Percentiles rank a stretch among this genome's conserved stretches.
phyloP scores from a whole-genome alignment of 2,329 filamentous ascomycete genomes.

The Monosporascus sp. region DNA sequence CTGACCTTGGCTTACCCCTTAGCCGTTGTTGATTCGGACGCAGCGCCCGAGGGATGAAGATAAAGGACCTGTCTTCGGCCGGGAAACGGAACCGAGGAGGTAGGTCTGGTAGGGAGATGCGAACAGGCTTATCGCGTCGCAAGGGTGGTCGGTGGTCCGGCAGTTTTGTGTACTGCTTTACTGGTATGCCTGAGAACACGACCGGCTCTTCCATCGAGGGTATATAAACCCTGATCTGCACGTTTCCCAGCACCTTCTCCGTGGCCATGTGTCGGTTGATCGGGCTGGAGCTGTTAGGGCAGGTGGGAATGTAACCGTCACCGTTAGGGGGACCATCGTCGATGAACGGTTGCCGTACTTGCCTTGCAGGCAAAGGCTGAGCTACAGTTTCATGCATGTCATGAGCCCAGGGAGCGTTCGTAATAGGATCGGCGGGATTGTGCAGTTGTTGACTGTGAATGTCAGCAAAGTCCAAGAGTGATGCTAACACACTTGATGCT shows the following conservation, averaged over 20 bases:
- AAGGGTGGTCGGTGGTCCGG: conserved; percentile 92
- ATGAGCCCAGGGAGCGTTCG: conserved; percentile 79
- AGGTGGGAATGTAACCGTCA: conserved; percentile 49
- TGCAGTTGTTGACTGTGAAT: conserved; percentile 31
- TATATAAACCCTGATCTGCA: conserved; percentile 76
- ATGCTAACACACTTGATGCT: background rate
- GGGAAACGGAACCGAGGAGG: conserved; percentile 87
- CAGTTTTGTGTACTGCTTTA: conserved; percentile 88
- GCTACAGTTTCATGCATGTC: conserved; percentile 80
- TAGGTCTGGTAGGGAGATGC: conserved; percentile 79
- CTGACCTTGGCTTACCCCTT: conserved; percentile 68
- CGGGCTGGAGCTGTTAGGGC: conserved; percentile 53
- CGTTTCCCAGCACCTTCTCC: conserved; percentile 77
- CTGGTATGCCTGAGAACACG: conserved; percentile 67
- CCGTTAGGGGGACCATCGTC: conserved; percentile 49
- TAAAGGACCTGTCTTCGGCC: conserved; percentile 84
- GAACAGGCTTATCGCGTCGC: conserved; percentile 91
- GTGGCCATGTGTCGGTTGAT: conserved; percentile 77
- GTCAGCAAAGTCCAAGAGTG: conserved; percentile 11
- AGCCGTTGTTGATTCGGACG: conserved; percentile 85
- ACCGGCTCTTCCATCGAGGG: conserved; percentile 68
- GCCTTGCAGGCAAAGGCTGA: conserved; percentile 35
- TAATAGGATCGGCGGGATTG: conserved; percentile 53
- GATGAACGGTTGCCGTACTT: conserved; percentile 37
- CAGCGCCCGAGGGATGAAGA: conserved; percentile 92